Evolutionary conservation across 2,329 filamentous ascomycete genomes (phyloP).

Genomic region (Claviceps sp.): DNA sequence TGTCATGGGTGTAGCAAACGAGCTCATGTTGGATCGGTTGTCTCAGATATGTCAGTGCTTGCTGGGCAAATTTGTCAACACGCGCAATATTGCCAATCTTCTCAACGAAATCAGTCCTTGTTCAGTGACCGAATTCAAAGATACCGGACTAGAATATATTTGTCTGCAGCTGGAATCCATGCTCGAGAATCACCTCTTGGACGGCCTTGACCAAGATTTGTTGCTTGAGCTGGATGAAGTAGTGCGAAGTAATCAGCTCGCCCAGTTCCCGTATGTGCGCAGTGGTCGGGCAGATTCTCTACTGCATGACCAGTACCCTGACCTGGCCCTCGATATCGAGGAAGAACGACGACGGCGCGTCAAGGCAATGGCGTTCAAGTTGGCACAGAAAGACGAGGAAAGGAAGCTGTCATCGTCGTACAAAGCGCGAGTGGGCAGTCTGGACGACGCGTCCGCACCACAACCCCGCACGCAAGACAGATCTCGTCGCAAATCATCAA

Average conservation of each 20-base stretch:
- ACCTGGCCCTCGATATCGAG: slow-evolving; percentile 50
- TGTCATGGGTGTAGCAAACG: slow-evolving; percentile 79
- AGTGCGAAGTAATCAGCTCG: slow-evolving; percentile 70
- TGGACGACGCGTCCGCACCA: slow-evolving; percentile 44
- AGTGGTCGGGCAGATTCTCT: slow-evolving; percentile 57
- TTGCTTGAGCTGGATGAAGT: slow-evolving; percentile 66
- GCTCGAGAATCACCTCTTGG: slow-evolving; percentile 78
- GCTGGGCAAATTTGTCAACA: slow-evolving; percentile 72
- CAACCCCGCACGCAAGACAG: slow-evolving; percentile 29
- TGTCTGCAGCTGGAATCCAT: slow-evolving; percentile 84
- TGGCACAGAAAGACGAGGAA: slow-evolving; percentile 51
- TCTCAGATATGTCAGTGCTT: slow-evolving; percentile 80
- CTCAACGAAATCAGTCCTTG: slow-evolving; percentile 79
- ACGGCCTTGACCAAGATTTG: slow-evolving; percentile 76
- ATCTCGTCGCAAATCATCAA: slow-evolving; percentile 32
- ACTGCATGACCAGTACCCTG: slow-evolving; percentile 51
- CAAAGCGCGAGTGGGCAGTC: slow-evolving; percentile 44
- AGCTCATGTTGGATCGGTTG: slow-evolving; percentile 86
- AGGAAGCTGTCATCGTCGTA: slow-evolving; percentile 46
- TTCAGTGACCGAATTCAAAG: slow-evolving; percentile 73
- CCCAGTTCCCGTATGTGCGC: slow-evolving; percentile 62
- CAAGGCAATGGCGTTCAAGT: slow-evolving; percentile 61
- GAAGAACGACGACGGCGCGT: slow-evolving; percentile 58
- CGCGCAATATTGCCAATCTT: slow-evolving; percentile 72
- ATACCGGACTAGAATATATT: slow-evolving; percentile 78